Evolutionary conservation across 179 eudicot species (phyloP), one percentile per base, ranked within the genome.

Genomic region (Vitellaria paradoxa): DNA sequence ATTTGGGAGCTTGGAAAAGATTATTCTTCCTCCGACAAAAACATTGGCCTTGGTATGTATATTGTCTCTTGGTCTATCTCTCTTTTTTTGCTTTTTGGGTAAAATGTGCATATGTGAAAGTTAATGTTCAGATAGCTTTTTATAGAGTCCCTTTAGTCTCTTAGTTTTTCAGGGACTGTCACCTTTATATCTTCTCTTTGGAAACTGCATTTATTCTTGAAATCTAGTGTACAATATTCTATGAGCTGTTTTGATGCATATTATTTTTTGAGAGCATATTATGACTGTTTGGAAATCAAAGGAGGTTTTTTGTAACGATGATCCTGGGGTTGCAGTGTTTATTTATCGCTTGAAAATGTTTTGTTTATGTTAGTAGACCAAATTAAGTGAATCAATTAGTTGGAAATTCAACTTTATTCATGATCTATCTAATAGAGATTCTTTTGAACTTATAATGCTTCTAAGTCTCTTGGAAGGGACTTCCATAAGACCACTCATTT

Each of bases 1-100:
- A 73, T 96, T 86, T 83, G 98, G 96, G 65, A 87, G 91, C 70
- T 69, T 96, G 81, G 99, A 96, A 78, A 96, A 93, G 82, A 77
- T 96, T 83, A 87, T 96, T 80, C 88, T 96, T 60, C 99, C 99
- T 78, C 90, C 93, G 67, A 91, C 98, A 56, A 91, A 88, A 88
- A 91, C 98, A 20, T 78, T 92, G 83, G 98, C 96, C 24, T 79
- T 96, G 97, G 99, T 96, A 91, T 5, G 89, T 70, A 23, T 66
- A 9, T 75, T 62, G 42, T 52, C 72, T 62, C 74, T 56, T 11
- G 12, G 17, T 24, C 18, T 62, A 2, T 63, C 55, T 64, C 3
- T 56, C 52, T 64, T 21, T 11, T 42, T 18, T 75, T 75, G 14
- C 55, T 53, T 2, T 30, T 30, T 70, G 49, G 46, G 46, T 71